Evolutionary conservation across 1,139 yeast genomes (phyloP), one percentile per base, ranked within the genome.

Genomic region (Diutina neorugosa): DNA sequence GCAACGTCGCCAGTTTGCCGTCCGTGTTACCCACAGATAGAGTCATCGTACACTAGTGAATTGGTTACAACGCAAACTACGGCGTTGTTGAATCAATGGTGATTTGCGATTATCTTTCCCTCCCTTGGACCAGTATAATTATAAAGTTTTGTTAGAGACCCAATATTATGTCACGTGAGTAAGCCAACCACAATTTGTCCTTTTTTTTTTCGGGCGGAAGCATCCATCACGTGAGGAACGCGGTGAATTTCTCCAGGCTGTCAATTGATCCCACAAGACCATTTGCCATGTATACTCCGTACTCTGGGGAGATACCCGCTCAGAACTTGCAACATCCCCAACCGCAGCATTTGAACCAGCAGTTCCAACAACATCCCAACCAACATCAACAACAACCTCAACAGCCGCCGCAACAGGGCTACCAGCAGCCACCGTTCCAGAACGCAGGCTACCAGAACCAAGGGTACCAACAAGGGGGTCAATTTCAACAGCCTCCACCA

Each of bases 341-440:
- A 34, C 51, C 51, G 14, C 51, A 48, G 41, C 51, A 48, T 34
- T 20, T 53, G 71, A 73, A 55, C 37, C 54, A 44, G 41, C 57
- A 55, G 48, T 44, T 52, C 23, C 60, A 54, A 23, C 71, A 67
- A 54, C 59, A 59, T n/a, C n/a, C 23, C 48, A 52, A 40, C 57
- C n/a, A n/a, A n/a, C n/a, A n/a, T n/a, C n/a, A n/a, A n/a, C n/a
- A n/a, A n/a, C n/a, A n/a, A n/a, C n/a, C n/a, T n/a, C n/a, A 55
- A n/a, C 54, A 53, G 18, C 61, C 58, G 51, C 54, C 54, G 41
- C 56, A 54, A 42, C 57, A 55, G 23, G 57, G 51, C 16, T 31
- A 21, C 21, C 42, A 34, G 16, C 51, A 34, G 18, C 20, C 23
- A 14, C 41, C 23, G 23, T 52, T 51, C n/a, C 56, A 50, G 20